Percentiles rank a stretch among this genome's conserved stretches.
Conservation (phyloP, 2,329 filamentous ascomycete species). For the Monosporascus sp. region DNA sequence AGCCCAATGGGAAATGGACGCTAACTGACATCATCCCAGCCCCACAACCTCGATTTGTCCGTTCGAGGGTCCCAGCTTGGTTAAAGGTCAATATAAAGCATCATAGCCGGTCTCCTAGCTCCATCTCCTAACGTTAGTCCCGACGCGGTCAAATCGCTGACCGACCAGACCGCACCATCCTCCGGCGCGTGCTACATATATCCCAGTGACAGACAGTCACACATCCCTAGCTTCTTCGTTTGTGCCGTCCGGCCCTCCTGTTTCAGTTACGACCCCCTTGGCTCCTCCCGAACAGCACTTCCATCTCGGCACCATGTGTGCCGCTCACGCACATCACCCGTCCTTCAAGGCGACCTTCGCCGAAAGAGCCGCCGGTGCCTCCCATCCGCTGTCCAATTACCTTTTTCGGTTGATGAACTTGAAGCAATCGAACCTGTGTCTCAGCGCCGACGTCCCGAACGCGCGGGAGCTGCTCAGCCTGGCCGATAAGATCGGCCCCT, state of each 20-base stretch:
- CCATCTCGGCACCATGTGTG: conserved; percentile 18
- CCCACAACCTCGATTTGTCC: not conserved
- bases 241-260: too few relatives aligned
- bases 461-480: conserved; percentile 56
- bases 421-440: conserved; percentile 61
- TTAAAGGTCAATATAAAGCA: too few relatives aligned
- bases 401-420: conserved; percentile 60
- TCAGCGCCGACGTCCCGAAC: conserved; percentile 58
- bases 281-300: too few relatives aligned
- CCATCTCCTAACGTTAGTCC: too few relatives aligned
- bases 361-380: conserved; percentile 42
- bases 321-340: conserved; percentile 31
- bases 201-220: too few relatives aligned
- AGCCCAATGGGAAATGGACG: not conserved
- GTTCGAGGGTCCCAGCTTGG: too few relatives aligned
- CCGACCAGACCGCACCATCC: too few relatives aligned
- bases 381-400: conserved; percentile 55
- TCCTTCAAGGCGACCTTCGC: conserved; percentile 48
- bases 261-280: too few relatives aligned
- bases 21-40: not conserved
- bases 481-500: conserved; percentile 58
- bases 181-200: too few relatives aligned
- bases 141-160: too few relatives aligned
- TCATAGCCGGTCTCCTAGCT: too few relatives aligned
- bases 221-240: too few relatives aligned